phyloP scores from a whole-genome alignment of 2,329 filamentous ascomycete genomes.

The Parastagonospora nodorum region DNA sequence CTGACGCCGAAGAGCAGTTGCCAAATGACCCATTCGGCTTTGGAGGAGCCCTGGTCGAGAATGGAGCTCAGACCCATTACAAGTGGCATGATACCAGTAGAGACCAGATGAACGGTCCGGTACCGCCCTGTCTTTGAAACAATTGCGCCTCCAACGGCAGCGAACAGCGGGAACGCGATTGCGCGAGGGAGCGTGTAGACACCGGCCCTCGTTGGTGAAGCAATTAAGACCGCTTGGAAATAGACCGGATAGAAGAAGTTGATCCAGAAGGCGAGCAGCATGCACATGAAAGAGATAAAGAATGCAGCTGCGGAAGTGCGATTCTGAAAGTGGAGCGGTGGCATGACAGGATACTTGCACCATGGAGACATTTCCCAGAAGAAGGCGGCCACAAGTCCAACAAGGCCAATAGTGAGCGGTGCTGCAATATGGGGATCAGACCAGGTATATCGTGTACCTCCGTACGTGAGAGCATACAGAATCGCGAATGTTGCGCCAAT shows the following conservation, averaged over 20 bases:
- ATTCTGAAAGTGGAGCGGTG: conserved; percentile 48
- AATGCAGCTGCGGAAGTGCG: conserved; percentile 41
- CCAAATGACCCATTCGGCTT: not conserved
- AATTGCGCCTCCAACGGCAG: conserved; percentile 1
- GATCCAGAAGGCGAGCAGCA: conserved; percentile 44
- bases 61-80: not conserved
- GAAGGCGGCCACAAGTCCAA: conserved; percentile 43
- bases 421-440: conserved; percentile 42
- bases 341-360: conserved; percentile 36
- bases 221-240: conserved; percentile 50
- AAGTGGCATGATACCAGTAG: not conserved
- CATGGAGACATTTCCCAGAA: conserved; percentile 43
- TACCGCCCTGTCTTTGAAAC: conserved; percentile 31
- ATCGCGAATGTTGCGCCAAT: conserved; percentile 44
- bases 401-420: conserved; percentile 50
- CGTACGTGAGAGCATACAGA: conserved; percentile 51
- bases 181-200: conserved; percentile 38
- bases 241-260: conserved; percentile 54
- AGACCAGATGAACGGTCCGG: conserved; percentile 3
- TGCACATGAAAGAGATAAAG: conserved; percentile 46
- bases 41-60: not conserved
- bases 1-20: not conserved
- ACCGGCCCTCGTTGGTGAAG: conserved; percentile 41
- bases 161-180: conserved; percentile 10
- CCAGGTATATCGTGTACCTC: conserved; percentile 50